Evolutionary conservation across 495 filamentous ascomycete genomes (phyloP), one percentile per base, ranked within the genome.

Genomic region (Penicillium malachiteum): DNA sequence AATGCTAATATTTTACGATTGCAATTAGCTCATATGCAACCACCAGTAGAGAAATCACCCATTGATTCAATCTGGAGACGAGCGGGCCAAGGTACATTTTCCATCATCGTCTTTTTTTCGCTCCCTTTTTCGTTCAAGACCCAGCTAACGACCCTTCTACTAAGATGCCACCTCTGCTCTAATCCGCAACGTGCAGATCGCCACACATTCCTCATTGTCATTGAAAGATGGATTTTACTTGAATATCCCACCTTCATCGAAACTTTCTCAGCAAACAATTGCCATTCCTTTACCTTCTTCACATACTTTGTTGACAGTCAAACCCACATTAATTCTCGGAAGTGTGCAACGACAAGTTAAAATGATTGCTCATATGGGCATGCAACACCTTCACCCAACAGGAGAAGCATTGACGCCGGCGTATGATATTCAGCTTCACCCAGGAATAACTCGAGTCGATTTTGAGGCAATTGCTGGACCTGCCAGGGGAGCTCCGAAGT

Each of bases 401-500:
- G 68, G 81, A 35, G 65, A 68, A 52, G 59, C 34, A 60, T 74
- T 52, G 66, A 78, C 65, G 18, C 78, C 80, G 31, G 64, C 85
- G 4, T 91, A 86, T 56, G 87, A 91, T 48, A 71, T 81, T 21
- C 73, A 70, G 13, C 70, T 91, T 35, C 71, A 72, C 32, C 75
- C 79, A n/a, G 87, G 86, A 7, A 74, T 84, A 16, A 91, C 87
- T 56, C 78, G 81, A 32, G 78, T 92, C 16, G 83, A 85, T 46
- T 71, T 90, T 7, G 82, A 87, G 42, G 65, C 88, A 34, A 79
- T 89, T 64, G 83, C 82, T n/a, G 78, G 82, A 5, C 72, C 85
- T 13, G 79, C 84, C 3, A 80, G 76, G 50, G 83, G 83, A 8
- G 75, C 84, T 48, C 66, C 71, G 42, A 84, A 78, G 59, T 52